These are phyloP conservation scores for Fraxinus dipetala DNA, from an alignment of 305 asterid genomes.

Conservation along the genomic window DNA sequence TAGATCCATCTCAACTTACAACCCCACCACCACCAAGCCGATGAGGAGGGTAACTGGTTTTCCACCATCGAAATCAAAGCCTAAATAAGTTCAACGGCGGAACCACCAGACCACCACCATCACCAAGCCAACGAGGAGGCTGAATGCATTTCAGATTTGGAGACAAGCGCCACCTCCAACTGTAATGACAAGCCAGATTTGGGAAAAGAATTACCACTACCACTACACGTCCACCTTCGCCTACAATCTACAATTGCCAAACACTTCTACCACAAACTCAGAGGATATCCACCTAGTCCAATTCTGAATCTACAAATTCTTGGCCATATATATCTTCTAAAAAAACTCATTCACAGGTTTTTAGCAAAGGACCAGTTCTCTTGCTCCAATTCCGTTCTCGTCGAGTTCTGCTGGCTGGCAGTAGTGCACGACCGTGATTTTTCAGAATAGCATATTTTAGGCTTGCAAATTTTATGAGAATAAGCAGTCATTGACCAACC, in stretches of 20 bases:
- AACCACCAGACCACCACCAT: background rate
- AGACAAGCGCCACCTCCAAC: background rate
- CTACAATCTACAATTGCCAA: background rate
- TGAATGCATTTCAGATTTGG: too few species aligned
- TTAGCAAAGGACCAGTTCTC: constrained; percentile 8
- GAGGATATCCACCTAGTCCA: constrained; percentile 15
- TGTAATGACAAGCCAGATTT: background rate
- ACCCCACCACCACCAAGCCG: background rate
- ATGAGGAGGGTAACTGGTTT: too few species aligned
- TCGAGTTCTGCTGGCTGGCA: background rate
- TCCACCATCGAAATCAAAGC: background rate
- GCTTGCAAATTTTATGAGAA: too few species aligned
- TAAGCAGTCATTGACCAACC: too few species aligned
- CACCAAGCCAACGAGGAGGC: too few species aligned
- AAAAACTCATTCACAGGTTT: background rate
- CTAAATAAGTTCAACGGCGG: background rate
- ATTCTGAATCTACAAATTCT: constrained; percentile 4
- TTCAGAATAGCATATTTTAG: too few species aligned
- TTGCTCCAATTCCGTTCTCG: constrained; percentile 11
- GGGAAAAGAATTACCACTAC: background rate
- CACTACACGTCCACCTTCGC: background rate
- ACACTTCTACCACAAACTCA: constrained; percentile 8
- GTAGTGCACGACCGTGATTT: too few species aligned
- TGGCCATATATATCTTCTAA: constrained; percentile 10
- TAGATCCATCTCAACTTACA: background rate